Percentiles rank a stretch among this genome's conserved stretches.
Conservation (phyloP, 192 early-diverging fungal species). For the Paraglomus brasilianum region DNA sequence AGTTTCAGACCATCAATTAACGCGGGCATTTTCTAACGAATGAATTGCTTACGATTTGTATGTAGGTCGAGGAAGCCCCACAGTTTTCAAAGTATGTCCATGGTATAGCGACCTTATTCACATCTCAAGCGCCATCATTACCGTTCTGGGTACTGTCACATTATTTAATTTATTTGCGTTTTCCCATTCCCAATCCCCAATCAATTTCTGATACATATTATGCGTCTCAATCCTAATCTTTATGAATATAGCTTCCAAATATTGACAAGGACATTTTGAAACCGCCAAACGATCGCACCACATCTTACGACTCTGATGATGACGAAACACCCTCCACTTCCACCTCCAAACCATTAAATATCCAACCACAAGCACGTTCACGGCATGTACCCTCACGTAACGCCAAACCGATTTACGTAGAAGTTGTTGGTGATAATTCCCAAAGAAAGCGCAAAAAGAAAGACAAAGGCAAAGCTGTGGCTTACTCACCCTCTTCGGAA, state of each 20-base stretch:
- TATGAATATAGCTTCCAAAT: slow-evolving; percentile 25
- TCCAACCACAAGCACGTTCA: neutral
- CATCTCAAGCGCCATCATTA: slow-evolving; percentile 56
- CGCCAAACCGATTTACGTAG: neutral
- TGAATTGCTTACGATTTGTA: neutral
- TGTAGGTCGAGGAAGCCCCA: slow-evolving; percentile 70
- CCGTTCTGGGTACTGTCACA: slow-evolving; percentile 59
- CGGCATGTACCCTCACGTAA: neutral
- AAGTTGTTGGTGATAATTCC: neutral
- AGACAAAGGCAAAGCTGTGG: slow-evolving; percentile 28
- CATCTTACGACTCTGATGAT: neutral
- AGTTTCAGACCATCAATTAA: too few relatives aligned
- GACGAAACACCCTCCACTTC: neutral
- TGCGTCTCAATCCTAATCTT: neutral
- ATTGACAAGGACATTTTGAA: slow-evolving; percentile 31
- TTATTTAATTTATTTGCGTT: neutral
- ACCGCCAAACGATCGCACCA: slow-evolving; percentile 8
- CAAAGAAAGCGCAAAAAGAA: neutral
- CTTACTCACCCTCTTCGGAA: neutral
- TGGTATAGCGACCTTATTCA: slow-evolving; percentile 71
- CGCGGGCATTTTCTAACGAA: neutral
- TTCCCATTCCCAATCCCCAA: too few relatives aligned
- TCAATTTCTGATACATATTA: neutral
- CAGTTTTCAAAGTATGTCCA: slow-evolving; percentile 90
- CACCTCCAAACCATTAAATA: neutral